Base-by-base conservation (phyloP, 805 yeast species). In the Myxozyma monticola region DNA sequence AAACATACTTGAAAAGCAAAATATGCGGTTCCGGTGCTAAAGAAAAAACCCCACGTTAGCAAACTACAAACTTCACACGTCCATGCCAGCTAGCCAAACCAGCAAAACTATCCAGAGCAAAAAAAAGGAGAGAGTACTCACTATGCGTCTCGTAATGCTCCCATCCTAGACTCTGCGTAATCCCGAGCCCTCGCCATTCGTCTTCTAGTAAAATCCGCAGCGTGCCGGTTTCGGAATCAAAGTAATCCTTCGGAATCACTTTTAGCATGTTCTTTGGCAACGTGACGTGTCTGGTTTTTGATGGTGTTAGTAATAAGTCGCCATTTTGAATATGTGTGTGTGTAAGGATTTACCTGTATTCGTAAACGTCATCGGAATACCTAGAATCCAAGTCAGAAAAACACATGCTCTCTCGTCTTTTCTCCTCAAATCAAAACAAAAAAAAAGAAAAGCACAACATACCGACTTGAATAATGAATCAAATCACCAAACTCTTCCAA, bases 181-280 rank as follows among this genome's bases (percentile, higher is more conserved):
- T 89, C 2, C 99, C 99, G 42, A 93, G 73, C 1, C 97, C 98
- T 68, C 99, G 78, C 99, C 99, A 93, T 70, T 93, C 99, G 60
- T 93, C 98, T 68, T 93, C 99, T 42, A 85, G 70, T 34, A 93
- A 72, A 37, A 93, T 88, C 59, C 96, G 81, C 61, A 93, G 75
- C 0, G 99, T 93, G 4, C 98, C 98, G 1, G 96, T 88, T 51
- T 90, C 96, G 1, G 89, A 82, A 64, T 85, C 84, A 75, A 93
- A 93, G 65, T 90, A 95, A 65, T 95, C 99, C 36, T 84, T 80
- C 8, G 99, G 99, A 49, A 95, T 88, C 28, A 82, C 88, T 68
- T 90, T 91, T 48, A 93, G 77, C 96, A 93, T 88, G 55, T 85
- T 88, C 66, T 95, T 89, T 57, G 99, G 99, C 46, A 93, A 77